phyloP scores from a whole-genome alignment of 768 basidiomycete genomes.

The Chlorophyllum brunneum region DNA sequence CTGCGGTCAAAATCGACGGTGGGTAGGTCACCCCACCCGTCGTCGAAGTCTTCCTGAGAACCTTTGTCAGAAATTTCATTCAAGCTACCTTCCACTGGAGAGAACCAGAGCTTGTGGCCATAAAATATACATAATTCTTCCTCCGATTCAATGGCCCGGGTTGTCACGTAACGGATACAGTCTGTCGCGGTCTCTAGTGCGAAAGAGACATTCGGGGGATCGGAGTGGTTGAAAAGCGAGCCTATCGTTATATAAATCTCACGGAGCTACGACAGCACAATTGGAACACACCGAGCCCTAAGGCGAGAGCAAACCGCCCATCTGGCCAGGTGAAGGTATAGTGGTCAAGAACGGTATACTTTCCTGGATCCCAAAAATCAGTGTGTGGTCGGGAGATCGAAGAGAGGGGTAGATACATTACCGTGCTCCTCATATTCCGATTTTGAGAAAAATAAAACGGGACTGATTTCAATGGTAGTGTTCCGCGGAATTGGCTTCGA shows the following conservation, averaged over 20 bases:
- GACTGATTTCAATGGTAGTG: conserved; percentile 79
- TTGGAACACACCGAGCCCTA: conserved; percentile 63
- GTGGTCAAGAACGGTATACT: conserved; percentile 62
- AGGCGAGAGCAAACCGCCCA: conserved; percentile 70
- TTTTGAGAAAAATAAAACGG: conserved; percentile 71
- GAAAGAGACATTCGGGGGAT: conserved; percentile 68
- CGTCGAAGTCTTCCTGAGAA: conserved; percentile 24
- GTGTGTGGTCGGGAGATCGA: not conserved
- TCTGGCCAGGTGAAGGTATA: conserved; percentile 78
- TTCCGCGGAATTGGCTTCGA: conserved; percentile 43
- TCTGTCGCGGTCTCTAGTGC: conserved; percentile 46
- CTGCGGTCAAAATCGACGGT: conserved; percentile 20
- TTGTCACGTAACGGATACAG: conserved; percentile 61
- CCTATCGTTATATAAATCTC: conserved; percentile 36
- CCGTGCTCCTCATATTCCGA: conserved; percentile 70
- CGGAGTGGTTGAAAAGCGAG: conserved; percentile 79
- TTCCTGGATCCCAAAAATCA: conserved; percentile 21
- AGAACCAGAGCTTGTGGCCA: conserved; percentile 64
- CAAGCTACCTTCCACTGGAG: conserved; percentile 25
- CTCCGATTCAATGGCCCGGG: conserved; percentile 44
- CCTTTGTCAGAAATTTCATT: not conserved
- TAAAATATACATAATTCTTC: conserved; percentile 84
- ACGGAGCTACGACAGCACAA: not conserved
- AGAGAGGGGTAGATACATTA: conserved; percentile 15
- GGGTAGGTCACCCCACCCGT: conserved; percentile 45